phyloP scores from a whole-genome alignment of 176 grass and related monocot genomes.

The Aegilops longissima region DNA sequence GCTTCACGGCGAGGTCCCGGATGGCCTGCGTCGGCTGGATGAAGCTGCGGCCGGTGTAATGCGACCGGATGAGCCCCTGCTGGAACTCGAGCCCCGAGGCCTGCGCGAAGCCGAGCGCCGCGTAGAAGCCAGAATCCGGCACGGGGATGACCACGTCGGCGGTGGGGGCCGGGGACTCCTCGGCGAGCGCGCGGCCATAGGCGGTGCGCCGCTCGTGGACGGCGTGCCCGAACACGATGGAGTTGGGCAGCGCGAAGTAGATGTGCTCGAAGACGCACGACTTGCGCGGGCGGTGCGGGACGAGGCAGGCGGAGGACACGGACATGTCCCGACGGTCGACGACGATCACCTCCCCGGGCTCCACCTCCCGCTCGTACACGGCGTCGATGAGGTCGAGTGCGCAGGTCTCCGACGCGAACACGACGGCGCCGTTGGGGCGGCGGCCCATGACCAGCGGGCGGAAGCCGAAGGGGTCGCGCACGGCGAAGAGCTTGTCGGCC shows the following conservation, averaged over 20 bases:
- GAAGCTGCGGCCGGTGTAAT: conserved; percentile 92
- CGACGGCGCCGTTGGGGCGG: conserved; percentile 74
- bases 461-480: conserved; percentile 85
- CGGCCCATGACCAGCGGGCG: conserved; percentile 84
- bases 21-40: conserved; percentile 82
- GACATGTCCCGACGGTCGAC: conserved; percentile 79
- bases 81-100: conserved; percentile 74
- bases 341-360: conserved; percentile 79
- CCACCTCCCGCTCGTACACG: conserved; percentile 70
- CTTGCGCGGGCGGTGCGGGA: conserved; percentile 68
- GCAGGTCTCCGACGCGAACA: conserved; percentile 92
- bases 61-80: conserved; percentile 90
- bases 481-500: conserved; percentile 71
- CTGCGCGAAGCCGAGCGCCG: conserved; percentile 74
- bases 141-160: conserved; percentile 96
- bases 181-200: conserved; percentile 78
- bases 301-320: conserved; percentile 58
- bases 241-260: conserved; percentile 89
- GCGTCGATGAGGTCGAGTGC: conserved; percentile 92
- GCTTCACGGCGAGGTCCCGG: conserved; percentile 88
- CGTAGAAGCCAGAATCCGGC: conserved; percentile 92
- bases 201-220: conserved; percentile 75
- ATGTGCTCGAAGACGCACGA: conserved; percentile 95
- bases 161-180: conserved; percentile 67
- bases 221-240: conserved; percentile 64